Base-by-base conservation (phyloP, 2,329 filamentous ascomycete species). In the Ophiostoma australiae region DNA sequence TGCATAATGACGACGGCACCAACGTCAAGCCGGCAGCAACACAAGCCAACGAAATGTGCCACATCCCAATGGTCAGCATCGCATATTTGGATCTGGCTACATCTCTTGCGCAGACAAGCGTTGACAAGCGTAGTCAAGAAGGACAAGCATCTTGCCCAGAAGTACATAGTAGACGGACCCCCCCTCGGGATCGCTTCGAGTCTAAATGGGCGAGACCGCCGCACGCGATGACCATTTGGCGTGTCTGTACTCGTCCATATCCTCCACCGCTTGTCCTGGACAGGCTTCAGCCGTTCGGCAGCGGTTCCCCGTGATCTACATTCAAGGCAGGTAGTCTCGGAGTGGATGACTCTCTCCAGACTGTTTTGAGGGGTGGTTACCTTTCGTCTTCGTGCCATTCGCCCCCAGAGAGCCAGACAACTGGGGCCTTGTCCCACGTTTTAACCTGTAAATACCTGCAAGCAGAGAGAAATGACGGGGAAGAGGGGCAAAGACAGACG, bases 241-340 rank as follows among this genome's bases (percentile, higher is more conserved):
- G 13, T 63, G 15, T 33, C 58, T 63, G 11, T 17, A 61, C 58
- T 61, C 27, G 27, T 33, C 44, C 44, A 33, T 13, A 33, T 63
- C 13, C 23, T 63, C 58, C 13, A 27, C 35, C n/a, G 52, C n/a
- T 23, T 58, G 23, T 58, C 17, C 20, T 37, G 23, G 6, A 17
- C 61, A 17, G 35, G 8, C 63, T 39, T 13, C n/a, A 8, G 63
- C 63, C 63, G 63, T 66, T 23, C 63, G 31, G 63, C 61, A 23
- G 17, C 61, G 33, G 20, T 39, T 20, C 63, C 63, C 63, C 33
- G 41, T 11, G 63, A 66, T 66, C 63, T 39, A 20, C 63, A 66
- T 20, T 6, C 4, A 35, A 35, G 11, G 20, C 4, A n/a, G 20
- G 39, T 66, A 66, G 63, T 13, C 8, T 66, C 63, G 63, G 63